Conservation (phyloP, 148 eudicot genomes). For the Silene latifolia region DNA sequence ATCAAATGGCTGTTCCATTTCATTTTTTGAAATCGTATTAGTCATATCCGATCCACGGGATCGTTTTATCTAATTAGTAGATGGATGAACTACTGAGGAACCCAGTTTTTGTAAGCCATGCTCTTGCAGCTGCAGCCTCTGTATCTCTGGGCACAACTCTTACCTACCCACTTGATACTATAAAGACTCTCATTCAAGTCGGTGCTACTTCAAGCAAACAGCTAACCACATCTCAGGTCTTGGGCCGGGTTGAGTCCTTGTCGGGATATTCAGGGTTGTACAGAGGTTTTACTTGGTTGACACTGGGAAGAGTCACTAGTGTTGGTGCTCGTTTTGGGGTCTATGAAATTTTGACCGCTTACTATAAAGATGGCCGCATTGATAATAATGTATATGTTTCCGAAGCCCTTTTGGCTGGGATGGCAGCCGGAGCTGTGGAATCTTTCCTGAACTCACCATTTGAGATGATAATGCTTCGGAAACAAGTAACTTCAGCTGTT, state of each 20-base stretch:
- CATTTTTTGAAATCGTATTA: neutral
- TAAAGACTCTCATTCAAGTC: conserved; percentile 78
- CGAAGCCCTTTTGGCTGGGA: conserved; percentile 82
- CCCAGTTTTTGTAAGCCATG: conserved; percentile 59
- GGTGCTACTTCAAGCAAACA: conserved; percentile 58
- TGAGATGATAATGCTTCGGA: conserved; percentile 74
- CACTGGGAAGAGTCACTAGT: conserved; percentile 60
- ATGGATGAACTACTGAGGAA: conserved; percentile 79
- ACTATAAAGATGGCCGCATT: conserved; percentile 82
- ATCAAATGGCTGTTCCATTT: neutral
- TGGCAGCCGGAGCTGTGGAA: conserved; percentile 75
- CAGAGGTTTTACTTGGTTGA: conserved; percentile 69
- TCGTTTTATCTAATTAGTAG: neutral
- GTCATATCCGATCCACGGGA: neutral
- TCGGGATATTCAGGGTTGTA: conserved; percentile 77
- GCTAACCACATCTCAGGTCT: conserved; percentile 48
- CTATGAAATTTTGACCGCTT: conserved; percentile 76
- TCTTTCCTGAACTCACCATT: conserved; percentile 74
- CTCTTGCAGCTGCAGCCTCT: conserved; percentile 63
- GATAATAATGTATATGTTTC: conserved; percentile 62
- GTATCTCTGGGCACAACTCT: conserved; percentile 54
- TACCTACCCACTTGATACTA: conserved; percentile 74
- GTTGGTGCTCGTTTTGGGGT: conserved; percentile 80
- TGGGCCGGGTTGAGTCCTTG: conserved; percentile 47
- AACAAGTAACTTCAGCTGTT: conserved; percentile 79